Conservation (phyloP, 176 grass and related monocot species). For the Canna indica region DNA sequence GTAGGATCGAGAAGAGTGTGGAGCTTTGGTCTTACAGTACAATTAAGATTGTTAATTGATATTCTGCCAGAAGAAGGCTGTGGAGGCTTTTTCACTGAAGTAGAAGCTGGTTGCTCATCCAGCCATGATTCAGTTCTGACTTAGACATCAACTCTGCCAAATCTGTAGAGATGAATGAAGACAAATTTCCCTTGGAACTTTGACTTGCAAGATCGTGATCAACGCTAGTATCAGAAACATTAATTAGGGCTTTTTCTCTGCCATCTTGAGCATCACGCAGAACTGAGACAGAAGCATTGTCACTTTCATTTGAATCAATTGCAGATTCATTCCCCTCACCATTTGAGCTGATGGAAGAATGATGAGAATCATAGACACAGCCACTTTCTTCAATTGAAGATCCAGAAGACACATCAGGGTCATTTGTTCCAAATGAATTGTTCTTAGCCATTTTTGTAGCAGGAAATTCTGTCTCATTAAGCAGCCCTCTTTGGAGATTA, state of each 20-base stretch:
- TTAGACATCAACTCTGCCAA: conserved; percentile 81
- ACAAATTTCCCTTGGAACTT: conserved; percentile 49
- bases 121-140: conserved; percentile 78
- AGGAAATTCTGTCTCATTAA: conserved; percentile 19
- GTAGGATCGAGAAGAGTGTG: conserved; percentile 59
- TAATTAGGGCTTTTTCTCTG: conserved; percentile 38
- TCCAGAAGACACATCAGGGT: conserved; percentile 44
- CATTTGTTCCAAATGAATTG: conserved; percentile 30
- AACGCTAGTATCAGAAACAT: conserved; percentile 42
- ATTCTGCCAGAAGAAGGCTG: conserved; percentile 49
- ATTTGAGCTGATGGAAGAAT: conserved; percentile 32
- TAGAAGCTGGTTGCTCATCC: conserved; percentile 49
- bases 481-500: conserved; percentile 7
- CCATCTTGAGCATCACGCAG: too few species aligned
- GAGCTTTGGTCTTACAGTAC: conserved; percentile 57
- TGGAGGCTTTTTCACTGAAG: conserved; percentile 27
- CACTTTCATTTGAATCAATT: conserved; percentile 24
- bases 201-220: conserved; percentile 35
- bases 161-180: conserved; percentile 61
- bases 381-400: conserved; percentile 53
- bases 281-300: too few species aligned
- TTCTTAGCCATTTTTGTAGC: conserved; percentile 14
- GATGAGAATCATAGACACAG: conserved; percentile 68
- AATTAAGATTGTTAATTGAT: conserved; percentile 61
- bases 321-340: conserved; percentile 26